Evolutionary conservation across 2,329 filamentous ascomycete species (phyloP).

Genomic region (Daldinia eschscholtzii): DNA sequence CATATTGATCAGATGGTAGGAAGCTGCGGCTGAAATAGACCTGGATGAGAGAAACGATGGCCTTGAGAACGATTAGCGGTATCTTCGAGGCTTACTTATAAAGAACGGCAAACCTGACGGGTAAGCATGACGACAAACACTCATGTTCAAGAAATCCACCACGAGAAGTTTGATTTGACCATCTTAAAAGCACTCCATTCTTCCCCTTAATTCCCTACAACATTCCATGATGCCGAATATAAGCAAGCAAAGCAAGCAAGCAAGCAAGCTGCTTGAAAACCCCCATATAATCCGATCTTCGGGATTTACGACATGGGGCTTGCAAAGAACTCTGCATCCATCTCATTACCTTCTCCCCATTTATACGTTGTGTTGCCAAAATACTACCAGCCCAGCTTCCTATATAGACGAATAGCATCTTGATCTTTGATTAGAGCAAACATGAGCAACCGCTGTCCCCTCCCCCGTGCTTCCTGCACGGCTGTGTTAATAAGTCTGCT

Average conservation of each 20-base stretch:
- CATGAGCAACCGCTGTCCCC: conserved; percentile 33
- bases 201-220: neutral
- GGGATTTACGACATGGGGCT: conserved; percentile 24
- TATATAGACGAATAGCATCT: conserved; percentile 42
- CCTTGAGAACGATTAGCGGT: too few relatives aligned
- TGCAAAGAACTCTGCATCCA: conserved; percentile 39
- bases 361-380: conserved; percentile 36
- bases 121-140: too few relatives aligned
- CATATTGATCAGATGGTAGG: too few relatives aligned
- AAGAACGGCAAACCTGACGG: too few relatives aligned
- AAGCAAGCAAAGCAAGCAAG: neutral
- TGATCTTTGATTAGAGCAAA: conserved; percentile 42
- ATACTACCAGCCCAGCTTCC: conserved; percentile 38
- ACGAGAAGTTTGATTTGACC: too few relatives aligned
- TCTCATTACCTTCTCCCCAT: conserved; percentile 36
- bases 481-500: conserved; percentile 35
- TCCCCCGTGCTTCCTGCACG: conserved; percentile 31
- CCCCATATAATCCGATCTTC: neutral
- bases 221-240: neutral
- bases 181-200: neutral
- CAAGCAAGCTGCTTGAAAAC: neutral
- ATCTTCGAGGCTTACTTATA: too few relatives aligned
- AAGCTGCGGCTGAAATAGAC: too few relatives aligned
- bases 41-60: too few relatives aligned
- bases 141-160: too few relatives aligned